Conservation (phyloP, 257 asterid species). For the Scutellaria barbata region DNA sequence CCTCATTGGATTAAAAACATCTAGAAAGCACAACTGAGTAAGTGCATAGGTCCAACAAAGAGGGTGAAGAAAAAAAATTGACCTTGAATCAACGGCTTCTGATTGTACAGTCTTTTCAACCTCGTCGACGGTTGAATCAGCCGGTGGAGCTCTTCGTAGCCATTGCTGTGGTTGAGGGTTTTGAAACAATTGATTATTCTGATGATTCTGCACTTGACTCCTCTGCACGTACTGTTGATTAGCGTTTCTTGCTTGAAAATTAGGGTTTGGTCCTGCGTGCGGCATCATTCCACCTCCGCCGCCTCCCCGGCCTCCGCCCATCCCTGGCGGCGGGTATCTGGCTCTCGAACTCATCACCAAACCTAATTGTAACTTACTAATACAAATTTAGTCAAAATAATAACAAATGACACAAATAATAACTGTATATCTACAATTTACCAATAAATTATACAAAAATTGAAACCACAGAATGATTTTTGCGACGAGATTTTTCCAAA, state of each 20-base stretch:
- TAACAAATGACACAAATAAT: conserved; percentile 32
- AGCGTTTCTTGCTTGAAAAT: conserved; percentile 64
- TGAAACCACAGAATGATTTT: conserved; percentile 25
- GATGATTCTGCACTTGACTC: conserved; percentile 52
- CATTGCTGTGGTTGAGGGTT: conserved; percentile 84
- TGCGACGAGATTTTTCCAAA: background rate
- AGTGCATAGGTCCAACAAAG: background rate
- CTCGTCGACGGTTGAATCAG: conserved; percentile 66
- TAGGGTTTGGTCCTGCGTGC: conserved; percentile 56
- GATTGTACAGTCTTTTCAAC: conserved; percentile 90
- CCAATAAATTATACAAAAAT: conserved; percentile 23
- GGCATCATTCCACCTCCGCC: conserved; percentile 65
- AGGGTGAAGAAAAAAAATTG: background rate
- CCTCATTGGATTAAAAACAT: conserved; percentile 2
- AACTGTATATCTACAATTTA: conserved; percentile 26
- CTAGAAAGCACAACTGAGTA: conserved; percentile 2
- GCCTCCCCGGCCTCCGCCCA: conserved; percentile 68
- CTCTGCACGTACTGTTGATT: conserved; percentile 75
- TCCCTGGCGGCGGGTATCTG: conserved; percentile 93
- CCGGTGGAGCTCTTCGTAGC: conserved; percentile 63
- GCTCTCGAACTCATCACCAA: conserved; percentile 75
- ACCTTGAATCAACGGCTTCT: conserved; percentile 85
- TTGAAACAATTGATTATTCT: conserved; percentile 58
- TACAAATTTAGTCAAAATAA: conserved; percentile 32
- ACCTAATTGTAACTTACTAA: conserved; percentile 40